Percentiles rank a stretch among this genome's conserved stretches.
Evolutionary conservation across 129 eudicot genomes (phyloP).

Genomic region (sunflower (Helianthus annuus)): HanXRQr2.0-SUNRISE NC_035440.2:10654815-10655314

Average conservation of each 20-base stretch:
- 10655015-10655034: not conserved
- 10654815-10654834: constrained; percentile 3
- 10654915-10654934: constrained; percentile 1
- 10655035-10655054: not conserved
- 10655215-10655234: not conserved
- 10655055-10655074: not conserved
- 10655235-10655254: not conserved
- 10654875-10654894: not conserved
- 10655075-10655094: constrained; percentile 3
- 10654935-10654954: not conserved
- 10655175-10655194: too few relatives aligned
- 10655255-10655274: not conserved
- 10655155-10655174: not conserved
- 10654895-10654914: not conserved
- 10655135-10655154: not conserved
- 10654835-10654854: not conserved
- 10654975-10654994: not conserved
- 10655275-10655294: not conserved
- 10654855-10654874: not conserved
- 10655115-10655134: not conserved
- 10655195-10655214: not conserved
- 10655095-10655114: not conserved
- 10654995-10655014: not conserved
- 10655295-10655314: not conserved
- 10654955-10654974: constrained; percentile 6